These are phyloP conservation scores for Mangifera indica DNA, from an alignment of 345 rosid genomes.

Conservation along the genomic window DNA sequence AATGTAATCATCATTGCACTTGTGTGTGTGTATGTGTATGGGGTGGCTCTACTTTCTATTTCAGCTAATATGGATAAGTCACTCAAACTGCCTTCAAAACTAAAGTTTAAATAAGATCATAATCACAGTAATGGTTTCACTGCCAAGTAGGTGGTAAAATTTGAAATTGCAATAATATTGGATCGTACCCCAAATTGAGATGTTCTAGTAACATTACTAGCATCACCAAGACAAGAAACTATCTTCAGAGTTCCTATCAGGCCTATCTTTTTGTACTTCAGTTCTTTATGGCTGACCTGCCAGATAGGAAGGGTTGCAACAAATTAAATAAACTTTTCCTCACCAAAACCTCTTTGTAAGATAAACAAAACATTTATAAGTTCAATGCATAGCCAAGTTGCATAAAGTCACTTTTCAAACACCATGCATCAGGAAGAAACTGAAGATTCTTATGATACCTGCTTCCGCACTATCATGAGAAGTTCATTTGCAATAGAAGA, in stretches of 20 bases:
- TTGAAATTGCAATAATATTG: slow-evolving; percentile 2
- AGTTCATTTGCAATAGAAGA: slow-evolving; percentile 75
- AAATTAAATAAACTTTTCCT: not conserved
- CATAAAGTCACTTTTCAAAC: not conserved
- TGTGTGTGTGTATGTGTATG: not conserved
- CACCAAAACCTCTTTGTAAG: not conserved
- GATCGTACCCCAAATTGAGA: slow-evolving; percentile 50
- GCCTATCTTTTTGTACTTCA: slow-evolving; percentile 88
- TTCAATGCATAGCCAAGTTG: not conserved
- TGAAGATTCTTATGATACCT: slow-evolving; percentile 43
- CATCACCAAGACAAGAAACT: slow-evolving; percentile 63
- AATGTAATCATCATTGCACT: no score
- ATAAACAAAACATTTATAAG: slow-evolving; percentile 4
- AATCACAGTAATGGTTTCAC: no score
- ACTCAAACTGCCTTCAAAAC: no score
- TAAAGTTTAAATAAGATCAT: no score
- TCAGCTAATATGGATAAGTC: not conserved
- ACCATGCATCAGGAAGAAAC: not conserved
- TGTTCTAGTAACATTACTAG: slow-evolving; percentile 34
- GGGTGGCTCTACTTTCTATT: not conserved
- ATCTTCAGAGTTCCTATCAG: slow-evolving; percentile 70
- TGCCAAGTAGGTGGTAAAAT: not conserved
- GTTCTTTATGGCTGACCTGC: slow-evolving; percentile 71
- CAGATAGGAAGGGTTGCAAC: slow-evolving; percentile 10
- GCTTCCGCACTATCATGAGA: slow-evolving; percentile 74